phyloP scores from a whole-genome alignment of 805 yeast genomes.

The Kodamaea nitidulidarum region DNA sequence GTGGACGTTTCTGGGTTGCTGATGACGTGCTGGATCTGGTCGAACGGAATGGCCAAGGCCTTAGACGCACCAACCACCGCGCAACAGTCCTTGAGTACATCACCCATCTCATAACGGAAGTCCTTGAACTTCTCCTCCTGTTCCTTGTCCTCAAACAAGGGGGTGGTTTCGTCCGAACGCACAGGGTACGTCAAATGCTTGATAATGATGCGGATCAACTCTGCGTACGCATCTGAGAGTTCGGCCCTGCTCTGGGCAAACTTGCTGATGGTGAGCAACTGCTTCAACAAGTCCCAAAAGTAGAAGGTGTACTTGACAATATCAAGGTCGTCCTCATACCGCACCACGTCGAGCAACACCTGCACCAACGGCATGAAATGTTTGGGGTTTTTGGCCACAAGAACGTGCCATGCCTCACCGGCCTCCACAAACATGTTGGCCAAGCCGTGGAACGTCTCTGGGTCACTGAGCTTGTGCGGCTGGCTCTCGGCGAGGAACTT shows the following conservation, averaged over 20 bases:
- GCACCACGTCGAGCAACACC: slow-evolving; percentile 64
- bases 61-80: slow-evolving; percentile 75
- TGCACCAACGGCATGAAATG: slow-evolving; percentile 71
- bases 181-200: slow-evolving; percentile 73
- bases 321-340: slow-evolving; percentile 79
- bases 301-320: slow-evolving; percentile 86
- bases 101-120: slow-evolving; percentile 95
- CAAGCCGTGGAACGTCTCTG: slow-evolving; percentile 63
- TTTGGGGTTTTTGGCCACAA: slow-evolving; percentile 68
- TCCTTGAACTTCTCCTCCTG: slow-evolving; percentile 90
- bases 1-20: slow-evolving; percentile 29
- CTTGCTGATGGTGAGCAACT: slow-evolving; percentile 57
- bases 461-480: slow-evolving; percentile 49
- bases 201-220: slow-evolving; percentile 58
- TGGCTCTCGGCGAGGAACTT: slow-evolving; percentile 34
- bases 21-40: slow-evolving; percentile 46
- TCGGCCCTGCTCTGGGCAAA: slow-evolving; percentile 49
- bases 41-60: slow-evolving; percentile 70
- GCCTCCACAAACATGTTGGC: slow-evolving; percentile 84
- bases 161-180: slow-evolving; percentile 19
- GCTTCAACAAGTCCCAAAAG: slow-evolving; percentile 85
- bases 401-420: slow-evolving; percentile 92
- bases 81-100: slow-evolving; percentile 93
- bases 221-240: slow-evolving; percentile 52
- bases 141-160: slow-evolving; percentile 66